Evolutionary conservation across 306 rosid genomes (phyloP), one percentile per base, ranked within the genome.

Genomic region (Mucuna pruriens): DNA sequence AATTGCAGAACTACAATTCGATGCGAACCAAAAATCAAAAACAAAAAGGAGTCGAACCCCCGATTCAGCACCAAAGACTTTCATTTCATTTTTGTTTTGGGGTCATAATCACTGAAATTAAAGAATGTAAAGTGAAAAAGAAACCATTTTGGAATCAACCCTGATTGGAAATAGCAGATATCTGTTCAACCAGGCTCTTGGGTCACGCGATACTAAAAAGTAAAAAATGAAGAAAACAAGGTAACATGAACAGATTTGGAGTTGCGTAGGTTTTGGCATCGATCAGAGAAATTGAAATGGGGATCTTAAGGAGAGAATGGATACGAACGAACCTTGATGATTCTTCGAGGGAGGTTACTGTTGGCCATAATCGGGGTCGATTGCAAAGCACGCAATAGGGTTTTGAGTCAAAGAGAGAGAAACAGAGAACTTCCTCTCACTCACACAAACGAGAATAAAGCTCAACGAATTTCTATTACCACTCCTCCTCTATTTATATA

Each of bases 311-410:
- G 26, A 82, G 85, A 23, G 7, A 88, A 86, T 31, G 64, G 60
- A 55, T n/a, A 77, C 81, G 5, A 80, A 77, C 81, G 5, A 80
- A 88, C 89, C 91, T 88, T 88, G 86, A 95, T 93, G 86, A 95
- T 95, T 85, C 99, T 87, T 77, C 94, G 94, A 63, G 99, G 97
- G 71, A 93, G 99, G 78, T 91, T 95, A 84, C 97, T 91, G 92
- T 91, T 95, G 23, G 97, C 97, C 97, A 95, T 95, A 36, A 12
- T 49, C 72, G 26, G 60, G 86, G 88, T 85, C 89, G 89, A 90
- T 91, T 95, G 88, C 72, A 86, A 82, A 84, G 79, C 87, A 90
- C 85, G 91, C 92, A 65, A 92, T 68, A 82, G 93, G 95, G 89
- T 79, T 89, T 85, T 73, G 78, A 71, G 72, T 55, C 13, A 34